Base-by-base conservation (phyloP, 2,329 filamentous ascomycete genomes). In the Aspergillus pseudoviridinutans region DNA sequence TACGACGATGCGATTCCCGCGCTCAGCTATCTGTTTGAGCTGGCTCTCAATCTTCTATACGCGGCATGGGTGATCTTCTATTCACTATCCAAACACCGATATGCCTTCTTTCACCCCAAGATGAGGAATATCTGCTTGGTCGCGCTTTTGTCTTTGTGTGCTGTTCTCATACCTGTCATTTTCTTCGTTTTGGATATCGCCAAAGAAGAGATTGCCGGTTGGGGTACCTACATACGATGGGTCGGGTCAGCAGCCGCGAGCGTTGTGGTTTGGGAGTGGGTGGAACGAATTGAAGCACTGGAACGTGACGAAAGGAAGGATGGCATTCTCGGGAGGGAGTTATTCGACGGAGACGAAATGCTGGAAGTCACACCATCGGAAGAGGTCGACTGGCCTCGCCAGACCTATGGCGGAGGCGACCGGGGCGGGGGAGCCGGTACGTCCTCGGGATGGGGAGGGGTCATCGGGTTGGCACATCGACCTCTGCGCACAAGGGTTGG, bases 251-350 rank as follows among this genome's bases (percentile, higher is more conserved):
- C 92, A 0, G 92, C 92, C 1, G 92, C 92, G 28, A 96, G 91
- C 75, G 92, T 96, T n/a, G 90, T 96, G 24, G 92, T 97, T 2
- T 97, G 92, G 92, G 92, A 97, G 74, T 97, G 92, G 92, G 92
- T 97, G 3, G 92, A 97, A 74, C 84, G 92, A 27, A 97, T 97
- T 51, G 92, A 97, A 72, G 91, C 92, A 0, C 75, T 96, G 60
- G 92, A 97, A 77, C 85, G 92, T 64, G 92, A 96, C 72, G 92
- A 96, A 72, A 91, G 92, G 75, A 96, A 95, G 74, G 92, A 96
- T 66, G 92, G 92, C 0, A 95, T 97, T 55, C 77, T 97, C 1
- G 92, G 92, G 3, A 82, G 92, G 61, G 92, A 97, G 69, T 87
- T 97, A 0, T 96, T 96, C 68, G 92, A 97, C 65, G 92, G 92